phyloP scores from a whole-genome alignment of 805 yeast species.

The Teunomyces panamensis region DNA sequence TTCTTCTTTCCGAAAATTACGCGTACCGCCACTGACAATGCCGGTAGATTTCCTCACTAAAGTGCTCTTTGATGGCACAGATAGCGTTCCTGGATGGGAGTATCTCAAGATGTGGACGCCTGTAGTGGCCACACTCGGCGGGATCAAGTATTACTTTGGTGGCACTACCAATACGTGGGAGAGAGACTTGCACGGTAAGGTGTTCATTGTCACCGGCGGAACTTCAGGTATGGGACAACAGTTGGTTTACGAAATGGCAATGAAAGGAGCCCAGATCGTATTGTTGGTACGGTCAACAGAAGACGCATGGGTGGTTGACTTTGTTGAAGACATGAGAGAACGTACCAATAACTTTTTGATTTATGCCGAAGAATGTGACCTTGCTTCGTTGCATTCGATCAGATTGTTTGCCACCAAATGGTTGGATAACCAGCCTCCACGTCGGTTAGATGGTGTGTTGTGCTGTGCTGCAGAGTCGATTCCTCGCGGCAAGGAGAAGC shows the following conservation, averaged over 20 bases:
- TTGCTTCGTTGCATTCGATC: slow-evolving; percentile 67
- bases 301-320: slow-evolving; percentile 71
- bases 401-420: slow-evolving; percentile 91
- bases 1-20: neutral
- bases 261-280: slow-evolving; percentile 82
- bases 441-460: slow-evolving; percentile 85
- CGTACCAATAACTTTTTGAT: slow-evolving; percentile 68
- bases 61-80: slow-evolving; percentile 68
- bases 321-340: slow-evolving; percentile 72
- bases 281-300: slow-evolving; percentile 66
- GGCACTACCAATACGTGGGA: slow-evolving; percentile 90
- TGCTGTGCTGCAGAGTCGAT: slow-evolving; percentile 83
- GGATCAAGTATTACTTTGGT: slow-evolving; percentile 67
- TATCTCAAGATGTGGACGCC: slow-evolving; percentile 58
- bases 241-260: slow-evolving; percentile 70
- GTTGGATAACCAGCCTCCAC: slow-evolving; percentile 87
- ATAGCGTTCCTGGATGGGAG: slow-evolving; percentile 71
- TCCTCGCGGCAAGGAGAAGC: slow-evolving; percentile 68
- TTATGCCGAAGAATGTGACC: slow-evolving; percentile 88
- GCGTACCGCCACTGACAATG: slow-evolving; percentile 43
- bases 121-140: slow-evolving; percentile 37
- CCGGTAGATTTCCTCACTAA: slow-evolving; percentile 81
- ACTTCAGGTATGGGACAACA: slow-evolving; percentile 88
- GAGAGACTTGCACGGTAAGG: slow-evolving; percentile 87
- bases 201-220: slow-evolving; percentile 84